Percentiles rank a stretch among this genome's conserved stretches.
phyloP scores from a whole-genome alignment of 2,329 filamentous ascomycete species.

The Pyricularia sp. region DNA sequence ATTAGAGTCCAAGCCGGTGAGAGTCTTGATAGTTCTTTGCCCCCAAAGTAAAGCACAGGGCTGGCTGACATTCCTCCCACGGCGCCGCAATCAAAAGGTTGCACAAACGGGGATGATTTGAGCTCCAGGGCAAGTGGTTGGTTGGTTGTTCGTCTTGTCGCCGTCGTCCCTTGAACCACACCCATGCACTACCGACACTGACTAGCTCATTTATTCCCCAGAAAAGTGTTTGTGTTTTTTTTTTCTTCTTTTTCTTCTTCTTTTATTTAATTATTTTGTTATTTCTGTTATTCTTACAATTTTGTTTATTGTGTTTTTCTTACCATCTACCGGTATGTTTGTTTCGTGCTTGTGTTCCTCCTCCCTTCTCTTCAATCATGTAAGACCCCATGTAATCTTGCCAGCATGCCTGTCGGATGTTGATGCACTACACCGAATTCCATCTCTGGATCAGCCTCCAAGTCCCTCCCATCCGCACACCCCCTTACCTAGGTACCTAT shows the following conservation, averaged over 20 bases:
- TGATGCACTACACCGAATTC: neutral
- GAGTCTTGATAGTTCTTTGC: neutral
- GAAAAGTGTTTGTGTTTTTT: neutral
- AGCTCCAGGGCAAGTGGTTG: neutral
- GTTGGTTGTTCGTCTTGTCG: neutral
- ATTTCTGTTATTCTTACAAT: too few relatives aligned
- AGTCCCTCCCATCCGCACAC: neutral
- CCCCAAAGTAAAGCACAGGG: neutral
- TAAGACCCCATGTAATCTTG: neutral
- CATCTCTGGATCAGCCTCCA: conserved; percentile 4
- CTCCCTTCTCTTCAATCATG: neutral
- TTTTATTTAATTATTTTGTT: too few relatives aligned
- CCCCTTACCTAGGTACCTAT: neutral
- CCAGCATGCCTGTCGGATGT: neutral
- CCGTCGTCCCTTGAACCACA: neutral
- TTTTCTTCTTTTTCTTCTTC: neutral
- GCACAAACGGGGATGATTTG: neutral
- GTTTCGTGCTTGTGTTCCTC: neutral
- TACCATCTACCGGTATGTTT: neutral
- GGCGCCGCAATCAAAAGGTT: neutral
- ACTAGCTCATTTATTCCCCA: neutral
- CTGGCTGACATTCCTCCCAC: neutral
- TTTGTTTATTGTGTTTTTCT: too few relatives aligned
- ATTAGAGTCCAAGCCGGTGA: neutral
- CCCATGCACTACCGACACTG: neutral